Base-by-base conservation (phyloP, 768 basidiomycete species). In the Mycena vitilis region DNA sequence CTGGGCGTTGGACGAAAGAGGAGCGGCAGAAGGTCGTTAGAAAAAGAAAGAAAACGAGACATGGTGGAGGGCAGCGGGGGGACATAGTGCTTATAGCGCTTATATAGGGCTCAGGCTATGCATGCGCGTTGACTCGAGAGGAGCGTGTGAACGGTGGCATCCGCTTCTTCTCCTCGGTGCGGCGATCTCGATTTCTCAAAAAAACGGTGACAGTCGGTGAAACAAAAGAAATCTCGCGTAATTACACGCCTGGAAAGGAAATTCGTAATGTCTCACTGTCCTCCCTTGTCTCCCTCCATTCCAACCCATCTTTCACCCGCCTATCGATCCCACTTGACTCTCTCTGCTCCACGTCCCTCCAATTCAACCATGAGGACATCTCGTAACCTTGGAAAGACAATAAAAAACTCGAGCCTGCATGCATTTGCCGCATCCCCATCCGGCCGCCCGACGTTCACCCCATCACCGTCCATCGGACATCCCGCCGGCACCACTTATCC, bases 351-450 rank as follows among this genome's bases (percentile, higher is more conserved):
- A 45, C 16, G 7, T 45, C 44, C 40, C 55, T n/a, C 22, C 40
- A 42, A 40, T 5, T 3, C 12, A 9, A 48, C 18, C 40, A 15
- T 40, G 54, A 16, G 23, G 30, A 42, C 44, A 65, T 59, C 25
- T 59, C 56, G 38, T 51, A 60, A 54, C 13, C 12, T 2, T 4
- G 12, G n/a, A 37, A 67, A 56, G 60, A 68, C 66, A 68, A 68
- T 68, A 62, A 55, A 60, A 66, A 40, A 20, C 23, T 51, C 25
- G 60, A 60, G 23, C 55, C 55, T 58, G 53, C 67, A 68, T 18
- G 55, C 22, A 15, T 37, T 36, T 34, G 38, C n/a, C 36, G 23
- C 40, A 60, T n/a, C 68, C 68, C 68, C 68, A 69, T 69, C 57
- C 13, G 52, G 68, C 5, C 34, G n/a, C 34, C 55, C 52, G 38